Conservation (phyloP, 2,329 filamentous ascomycete species). For the Diaporthe batatas region DNA sequence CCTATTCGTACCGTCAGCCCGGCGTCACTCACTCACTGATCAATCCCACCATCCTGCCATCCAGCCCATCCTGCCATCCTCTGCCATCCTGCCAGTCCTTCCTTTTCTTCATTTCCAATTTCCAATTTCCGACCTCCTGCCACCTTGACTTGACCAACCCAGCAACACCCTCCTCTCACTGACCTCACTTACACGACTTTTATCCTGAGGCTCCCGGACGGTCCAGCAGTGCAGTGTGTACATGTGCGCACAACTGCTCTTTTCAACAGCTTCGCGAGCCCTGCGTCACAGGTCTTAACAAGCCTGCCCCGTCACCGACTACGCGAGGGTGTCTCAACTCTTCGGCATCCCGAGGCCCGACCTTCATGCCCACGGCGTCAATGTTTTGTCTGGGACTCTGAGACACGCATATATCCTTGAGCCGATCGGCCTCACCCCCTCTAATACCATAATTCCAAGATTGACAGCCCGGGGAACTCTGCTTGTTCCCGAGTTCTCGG, state of each 20-base stretch:
- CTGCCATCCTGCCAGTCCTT: not conserved
- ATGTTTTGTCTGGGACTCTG: constrained; percentile 40
- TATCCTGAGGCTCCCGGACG: not conserved
- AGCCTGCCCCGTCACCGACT: constrained; percentile 30
- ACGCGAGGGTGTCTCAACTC: constrained; percentile 40
- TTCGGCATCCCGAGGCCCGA: constrained; percentile 24
- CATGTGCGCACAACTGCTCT: not conserved
- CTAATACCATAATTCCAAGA: constrained; percentile 45
- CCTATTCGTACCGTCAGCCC: constrained; percentile 18
- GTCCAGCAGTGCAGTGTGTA: not conserved
- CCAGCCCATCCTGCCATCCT: no score
- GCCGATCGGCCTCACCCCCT: constrained; percentile 42
- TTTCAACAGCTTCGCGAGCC: not conserved
- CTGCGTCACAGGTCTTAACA: constrained; percentile 29
- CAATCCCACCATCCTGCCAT: not conserved
- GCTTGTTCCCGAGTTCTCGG: constrained; percentile 25
- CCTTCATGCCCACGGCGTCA: constrained; percentile 36
- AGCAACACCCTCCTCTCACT: not conserved
- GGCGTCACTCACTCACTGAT: constrained; percentile 1
- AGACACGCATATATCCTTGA: constrained; percentile 38
- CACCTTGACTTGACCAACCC: no score
- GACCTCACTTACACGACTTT: not conserved
- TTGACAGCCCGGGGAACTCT: not conserved
- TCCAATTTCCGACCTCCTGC: not conserved
- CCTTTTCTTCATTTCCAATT: not conserved